Evolutionary conservation across 2,329 filamentous ascomycete species (phyloP).

Genomic region (Xylariales sp.): DNA sequence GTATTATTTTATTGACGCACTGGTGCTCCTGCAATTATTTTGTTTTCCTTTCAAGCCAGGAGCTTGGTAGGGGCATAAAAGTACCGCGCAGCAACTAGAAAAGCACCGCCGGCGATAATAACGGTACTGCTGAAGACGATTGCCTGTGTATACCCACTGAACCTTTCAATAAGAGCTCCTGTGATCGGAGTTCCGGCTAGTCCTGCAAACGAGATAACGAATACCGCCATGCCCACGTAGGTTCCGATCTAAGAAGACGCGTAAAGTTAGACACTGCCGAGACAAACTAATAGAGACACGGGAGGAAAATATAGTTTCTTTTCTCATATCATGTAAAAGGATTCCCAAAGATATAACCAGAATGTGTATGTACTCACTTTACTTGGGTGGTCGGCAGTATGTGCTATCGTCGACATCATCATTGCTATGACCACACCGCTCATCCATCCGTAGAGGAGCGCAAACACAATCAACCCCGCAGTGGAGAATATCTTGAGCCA

Average conservation of each 20-base stretch:
- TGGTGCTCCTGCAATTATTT: too few species aligned
- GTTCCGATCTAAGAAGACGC: conserved; percentile 12
- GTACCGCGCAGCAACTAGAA: conserved; percentile 7
- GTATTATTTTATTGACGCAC: too few species aligned
- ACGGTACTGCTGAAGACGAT: conserved; percentile 6
- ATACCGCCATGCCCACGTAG: conserved; percentile 9
- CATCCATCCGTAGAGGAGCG: conserved; percentile 8
- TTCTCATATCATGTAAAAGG: too few species aligned
- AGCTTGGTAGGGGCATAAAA: conserved; percentile 5
- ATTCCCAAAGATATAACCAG: too few species aligned
- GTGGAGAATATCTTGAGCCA: conserved; percentile 7
- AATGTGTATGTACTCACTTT: conserved; percentile 3
- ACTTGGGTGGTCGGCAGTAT: conserved; percentile 7
- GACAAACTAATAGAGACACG: too few species aligned
- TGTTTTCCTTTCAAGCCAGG: conserved; percentile 13
- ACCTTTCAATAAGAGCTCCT: conserved; percentile 15
- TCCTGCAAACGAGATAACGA: conserved; percentile 13
- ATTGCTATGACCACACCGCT: conserved; percentile 10
- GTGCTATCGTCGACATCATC: conserved; percentile 10
- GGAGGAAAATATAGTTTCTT: too few species aligned
- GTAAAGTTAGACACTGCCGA: too few species aligned
- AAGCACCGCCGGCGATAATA: conserved; percentile 6
- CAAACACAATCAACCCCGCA: conserved; percentile 7
- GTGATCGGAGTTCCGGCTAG: conserved; percentile 20
- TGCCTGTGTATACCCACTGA: conserved; percentile 4